These are phyloP conservation scores for Termitomyces sp. DNA, from an alignment of 768 basidiomycete genomes.

Conservation along the genomic window DNA sequence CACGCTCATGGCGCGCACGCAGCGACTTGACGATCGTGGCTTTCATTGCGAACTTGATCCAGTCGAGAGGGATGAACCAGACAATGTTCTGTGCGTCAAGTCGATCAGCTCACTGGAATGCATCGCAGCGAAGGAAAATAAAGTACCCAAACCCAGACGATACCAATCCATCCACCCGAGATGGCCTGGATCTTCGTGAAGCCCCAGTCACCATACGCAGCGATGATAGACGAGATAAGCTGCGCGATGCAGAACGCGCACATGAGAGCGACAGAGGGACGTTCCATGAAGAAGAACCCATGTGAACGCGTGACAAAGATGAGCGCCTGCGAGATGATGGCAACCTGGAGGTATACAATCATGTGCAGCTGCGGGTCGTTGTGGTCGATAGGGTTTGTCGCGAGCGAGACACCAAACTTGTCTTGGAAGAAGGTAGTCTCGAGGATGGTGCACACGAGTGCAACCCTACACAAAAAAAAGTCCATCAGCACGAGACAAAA, in stretches of 20 bases:
- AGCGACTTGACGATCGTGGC: slow-evolving; percentile 83
- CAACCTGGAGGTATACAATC: slow-evolving; percentile 93
- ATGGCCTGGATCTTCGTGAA: slow-evolving; percentile 81
- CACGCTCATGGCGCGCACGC: slow-evolving; percentile 60
- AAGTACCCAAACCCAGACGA: slow-evolving; percentile 94
- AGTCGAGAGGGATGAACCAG: slow-evolving; percentile 95
- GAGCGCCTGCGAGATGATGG: slow-evolving; percentile 97
- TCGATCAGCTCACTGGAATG: neutral
- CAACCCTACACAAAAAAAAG: slow-evolving; percentile 49
- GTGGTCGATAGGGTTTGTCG: slow-evolving; percentile 28
- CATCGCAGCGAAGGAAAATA: neutral
- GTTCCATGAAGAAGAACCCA: slow-evolving; percentile 95
- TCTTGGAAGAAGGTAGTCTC: slow-evolving; percentile 87
- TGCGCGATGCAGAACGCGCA: slow-evolving; percentile 91
- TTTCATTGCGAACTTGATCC: slow-evolving; percentile 96
- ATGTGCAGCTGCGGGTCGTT: slow-evolving; percentile 81
- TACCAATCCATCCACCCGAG: slow-evolving; percentile 95
- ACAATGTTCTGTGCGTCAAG: slow-evolving; percentile 65
- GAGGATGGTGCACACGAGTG: slow-evolving; percentile 78
- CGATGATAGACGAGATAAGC: slow-evolving; percentile 93
- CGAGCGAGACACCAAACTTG: slow-evolving; percentile 71
- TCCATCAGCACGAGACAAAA: neutral
- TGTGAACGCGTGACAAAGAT: slow-evolving; percentile 96
- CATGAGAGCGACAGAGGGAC: slow-evolving; percentile 85
- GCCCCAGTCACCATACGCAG: slow-evolving; percentile 89